These are phyloP conservation scores for Acorus calamus DNA, from an alignment of 106 monocot species.

Conservation along the genomic window DNA sequence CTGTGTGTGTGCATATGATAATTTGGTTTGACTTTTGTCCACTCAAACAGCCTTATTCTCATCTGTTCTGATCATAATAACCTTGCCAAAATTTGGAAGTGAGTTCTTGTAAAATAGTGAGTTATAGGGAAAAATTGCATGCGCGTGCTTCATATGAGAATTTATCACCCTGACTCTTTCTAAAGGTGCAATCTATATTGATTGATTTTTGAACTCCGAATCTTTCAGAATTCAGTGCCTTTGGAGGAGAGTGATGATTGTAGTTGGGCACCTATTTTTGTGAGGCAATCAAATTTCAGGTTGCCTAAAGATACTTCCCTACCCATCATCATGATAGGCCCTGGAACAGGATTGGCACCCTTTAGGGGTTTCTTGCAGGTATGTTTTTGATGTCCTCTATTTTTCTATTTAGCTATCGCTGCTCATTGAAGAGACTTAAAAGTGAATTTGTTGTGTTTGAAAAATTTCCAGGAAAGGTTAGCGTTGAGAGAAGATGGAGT, in stretches of 20 bases:
- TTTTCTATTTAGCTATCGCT: too few relatives aligned
- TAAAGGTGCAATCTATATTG: neutral
- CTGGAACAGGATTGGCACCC: constrained; percentile 65
- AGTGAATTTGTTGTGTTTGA: neutral
- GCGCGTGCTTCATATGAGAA: neutral
- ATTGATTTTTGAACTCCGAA: neutral
- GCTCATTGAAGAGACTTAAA: neutral
- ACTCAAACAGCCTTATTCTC: neutral
- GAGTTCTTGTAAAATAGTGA: too few relatives aligned
- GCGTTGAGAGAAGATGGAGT: constrained; percentile 25
- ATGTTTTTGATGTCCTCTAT: neutral
- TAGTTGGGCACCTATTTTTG: constrained; percentile 65
- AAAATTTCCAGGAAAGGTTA: constrained; percentile 31
- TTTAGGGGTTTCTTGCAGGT: constrained; percentile 71
- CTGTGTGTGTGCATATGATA: too few relatives aligned
- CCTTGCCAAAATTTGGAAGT: too few relatives aligned
- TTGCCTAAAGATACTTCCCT: constrained; percentile 39
- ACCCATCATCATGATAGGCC: constrained; percentile 60
- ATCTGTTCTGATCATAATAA: too few relatives aligned
- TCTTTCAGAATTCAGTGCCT: constrained; percentile 39
- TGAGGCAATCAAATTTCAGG: constrained; percentile 54
- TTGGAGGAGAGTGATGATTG: constrained; percentile 28
- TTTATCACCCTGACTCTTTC: neutral
- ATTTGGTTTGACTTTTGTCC: too few relatives aligned
- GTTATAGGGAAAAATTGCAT: too few relatives aligned